phyloP scores from a whole-genome alignment of 2,329 filamentous ascomycete genomes.

The Epichloe brachyelytri region DNA sequence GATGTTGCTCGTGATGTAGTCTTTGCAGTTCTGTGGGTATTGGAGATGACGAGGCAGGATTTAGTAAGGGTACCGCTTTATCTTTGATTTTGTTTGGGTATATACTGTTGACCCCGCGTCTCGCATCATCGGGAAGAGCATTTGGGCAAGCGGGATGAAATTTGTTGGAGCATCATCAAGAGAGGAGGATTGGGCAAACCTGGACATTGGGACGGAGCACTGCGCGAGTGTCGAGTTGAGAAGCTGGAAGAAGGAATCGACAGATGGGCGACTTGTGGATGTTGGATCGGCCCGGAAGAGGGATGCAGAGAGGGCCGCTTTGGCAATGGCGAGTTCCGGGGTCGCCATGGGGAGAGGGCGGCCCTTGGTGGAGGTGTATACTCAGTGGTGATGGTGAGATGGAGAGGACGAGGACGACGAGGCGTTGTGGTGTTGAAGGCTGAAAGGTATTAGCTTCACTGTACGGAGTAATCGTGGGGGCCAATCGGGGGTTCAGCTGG shows the following conservation, averaged over 20 bases:
- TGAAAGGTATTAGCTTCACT: not conserved
- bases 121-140: not conserved
- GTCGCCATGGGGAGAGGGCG: slow-evolving; percentile 42
- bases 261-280: slow-evolving; percentile 53
- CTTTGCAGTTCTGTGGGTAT: slow-evolving; percentile 61
- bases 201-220: slow-evolving; percentile 77
- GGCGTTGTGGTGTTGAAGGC: not conserved
- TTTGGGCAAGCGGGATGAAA: not conserved
- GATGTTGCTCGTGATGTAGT: slow-evolving; percentile 67
- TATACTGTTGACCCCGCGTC: not conserved
- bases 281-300: slow-evolving; percentile 64
- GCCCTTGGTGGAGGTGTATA: not conserved
- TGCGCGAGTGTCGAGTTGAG: slow-evolving; percentile 52
- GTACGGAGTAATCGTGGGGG: not conserved
- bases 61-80: slow-evolving; percentile 6
- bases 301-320: slow-evolving; percentile 62
- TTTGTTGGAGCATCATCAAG: not conserved
- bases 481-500: not conserved
- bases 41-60: slow-evolving; percentile 3
- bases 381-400: not conserved
- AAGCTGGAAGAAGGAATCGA: slow-evolving; percentile 54
- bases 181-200: slow-evolving; percentile 48
- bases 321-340: slow-evolving; percentile 63
- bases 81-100: not conserved
- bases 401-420: not conserved